Base-by-base conservation (phyloP, 176 grass and related monocot genomes). In the Tuctoria greenei region DNA sequence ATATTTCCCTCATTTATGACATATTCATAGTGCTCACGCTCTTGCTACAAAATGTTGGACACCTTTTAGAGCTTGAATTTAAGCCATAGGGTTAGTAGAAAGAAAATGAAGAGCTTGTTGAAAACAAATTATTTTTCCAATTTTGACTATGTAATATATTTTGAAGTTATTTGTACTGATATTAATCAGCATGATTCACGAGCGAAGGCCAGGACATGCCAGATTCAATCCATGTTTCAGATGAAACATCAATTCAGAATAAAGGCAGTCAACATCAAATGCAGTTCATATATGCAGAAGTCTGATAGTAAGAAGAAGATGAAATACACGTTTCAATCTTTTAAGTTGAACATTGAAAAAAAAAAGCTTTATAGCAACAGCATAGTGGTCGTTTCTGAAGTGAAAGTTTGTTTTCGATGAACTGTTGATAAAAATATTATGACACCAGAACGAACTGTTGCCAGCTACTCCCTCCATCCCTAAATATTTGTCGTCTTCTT, bases 1-100 rank as follows among this genome's bases (percentile, higher is more conserved):
- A 90, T 70, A 7, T 80, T 95, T 50, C 91, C 91, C 18, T 85
- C 60, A 2, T 37, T 43, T 46, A 88, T 55, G 15, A 79, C 64
- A 45, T 94, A 98, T 68, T 98, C 86, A 79, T 92, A 94, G 25
- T 88, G 24, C 57, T 90, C 79, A 73, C 91, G 84, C 69, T 98
- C 95, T 88, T 84, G 89, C 95, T 94, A 79, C 72, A 84, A 67
- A 79, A 77, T 8, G 43, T 47, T 35, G 41, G 15, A 69, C 8
- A 55, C 27, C 12, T 63, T 37, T 65, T 57, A 81, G 16, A 78
- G 2, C 49, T 31, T 43, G 18, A 4, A 80, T 39, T 27, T 7
- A 76, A 36, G 5, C 38, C 4, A 24, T 52, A 63, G 62, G 17
- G 27, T 34, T 39, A 75, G 43, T 26, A 43, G 3, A 28, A 71